Conservation (phyloP, 495 filamentous ascomycete species). For the Bacidia rubella region DNA sequence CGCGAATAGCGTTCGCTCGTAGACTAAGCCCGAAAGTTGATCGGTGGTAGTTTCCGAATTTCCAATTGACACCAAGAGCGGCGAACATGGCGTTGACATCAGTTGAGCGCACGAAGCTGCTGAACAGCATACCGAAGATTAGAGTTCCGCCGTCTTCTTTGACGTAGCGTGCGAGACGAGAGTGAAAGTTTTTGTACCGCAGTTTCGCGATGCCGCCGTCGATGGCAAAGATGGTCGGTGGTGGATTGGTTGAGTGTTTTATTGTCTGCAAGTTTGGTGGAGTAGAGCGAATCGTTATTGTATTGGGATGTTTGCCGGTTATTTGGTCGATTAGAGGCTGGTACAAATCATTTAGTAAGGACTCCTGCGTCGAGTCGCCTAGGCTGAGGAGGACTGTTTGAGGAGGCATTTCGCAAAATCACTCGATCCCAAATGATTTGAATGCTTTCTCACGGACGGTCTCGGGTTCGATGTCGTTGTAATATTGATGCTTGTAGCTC, state of each 20-base stretch:
- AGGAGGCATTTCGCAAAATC: background rate
- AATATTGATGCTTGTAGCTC: too few relatives aligned
- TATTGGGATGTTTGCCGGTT: background rate
- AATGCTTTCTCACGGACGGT: too few relatives aligned
- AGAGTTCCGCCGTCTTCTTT: slow-evolving; percentile 15
- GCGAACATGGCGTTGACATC: slow-evolving; percentile 15
- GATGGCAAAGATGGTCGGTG: background rate
- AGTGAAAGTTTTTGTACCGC: background rate
- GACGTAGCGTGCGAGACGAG: slow-evolving; percentile 5
- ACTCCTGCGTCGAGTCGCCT: background rate
- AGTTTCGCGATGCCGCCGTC: background rate
- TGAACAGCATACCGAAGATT: slow-evolving; percentile 23
- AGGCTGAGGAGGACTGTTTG: background rate
- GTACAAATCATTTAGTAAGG: background rate
- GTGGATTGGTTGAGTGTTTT: background rate
- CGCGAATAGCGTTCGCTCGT: background rate
- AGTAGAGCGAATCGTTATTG: background rate
- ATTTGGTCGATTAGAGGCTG: background rate
- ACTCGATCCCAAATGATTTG: background rate
- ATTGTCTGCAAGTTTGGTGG: background rate
- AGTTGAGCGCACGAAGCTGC: slow-evolving; percentile 19
- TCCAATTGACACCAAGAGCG: slow-evolving; percentile 24
- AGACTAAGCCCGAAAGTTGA: slow-evolving; percentile 18
- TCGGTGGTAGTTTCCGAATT: slow-evolving; percentile 24
- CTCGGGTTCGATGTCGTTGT: too few relatives aligned